Evolutionary conservation across 2,329 filamentous ascomycete genomes (phyloP), one percentile per base, ranked within the genome.

Genomic region (Zymoseptoria crescenta): DNA sequence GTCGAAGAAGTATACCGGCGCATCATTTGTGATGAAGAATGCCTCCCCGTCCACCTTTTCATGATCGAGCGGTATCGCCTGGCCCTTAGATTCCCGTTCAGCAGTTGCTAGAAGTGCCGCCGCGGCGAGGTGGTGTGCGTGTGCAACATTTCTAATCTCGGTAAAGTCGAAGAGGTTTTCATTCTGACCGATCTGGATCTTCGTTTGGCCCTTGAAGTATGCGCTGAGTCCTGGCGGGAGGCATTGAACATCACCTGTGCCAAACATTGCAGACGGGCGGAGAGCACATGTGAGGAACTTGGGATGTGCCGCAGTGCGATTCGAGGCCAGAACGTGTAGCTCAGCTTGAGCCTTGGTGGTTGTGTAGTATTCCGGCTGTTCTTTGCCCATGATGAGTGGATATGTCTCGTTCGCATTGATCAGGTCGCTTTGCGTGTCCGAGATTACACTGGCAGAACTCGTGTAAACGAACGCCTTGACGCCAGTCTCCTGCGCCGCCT

Each of bases 381-480:
- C 69, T 21, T 74, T 70, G 52, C 77, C 77, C 59, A 75, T 75
- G 29, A 79, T 71, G 59, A 76, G 64, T 20, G 76, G 75, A 68
- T 75, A 81, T 53, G 73, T 69, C 68, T 80, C 78, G 62, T 81
- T 75, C 21, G 76, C 80, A 61, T 81, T 78, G 63, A 79, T 68
- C 49, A 82, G 71, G 64, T 79, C 74, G 51, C 67, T 73, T 49
- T 70, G 64, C 8, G 72, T 74, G 63, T 79, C 76, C 55, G 78
- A 74, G 48, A 81, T 73, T 21, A 81, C 75, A 49, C 77, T 79
- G 5, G 79, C 77, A 24, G 74, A 78, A 65, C 77, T 80, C 19
- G 80, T 81, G 67, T 80, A 80, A 16, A 83, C 76, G 60, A 82
- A 80, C 2, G 77, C 79, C 69, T 79, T 80, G 49, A 80, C 78